Conservation (phyloP, 106 monocot species). For the Xerophyta viscosa region DNA sequence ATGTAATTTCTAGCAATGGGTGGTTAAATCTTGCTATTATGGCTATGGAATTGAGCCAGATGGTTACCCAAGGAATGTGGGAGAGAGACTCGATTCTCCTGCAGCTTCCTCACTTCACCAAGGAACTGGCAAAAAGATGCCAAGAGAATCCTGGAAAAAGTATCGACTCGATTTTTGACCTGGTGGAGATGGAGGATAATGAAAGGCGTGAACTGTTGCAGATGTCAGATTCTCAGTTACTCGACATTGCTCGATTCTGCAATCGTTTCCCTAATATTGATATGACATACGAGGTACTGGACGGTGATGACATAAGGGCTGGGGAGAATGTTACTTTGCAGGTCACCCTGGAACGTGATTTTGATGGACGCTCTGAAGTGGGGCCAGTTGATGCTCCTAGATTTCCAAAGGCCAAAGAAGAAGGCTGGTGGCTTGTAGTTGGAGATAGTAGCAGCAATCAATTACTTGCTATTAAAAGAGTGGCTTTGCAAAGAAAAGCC, state of each 20-base stretch:
- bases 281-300: conserved; percentile 73
- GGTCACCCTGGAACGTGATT: conserved; percentile 84
- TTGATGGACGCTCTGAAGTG: conserved; percentile 55
- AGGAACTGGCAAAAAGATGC: conserved; percentile 80
- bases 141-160: conserved; percentile 58
- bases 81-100: conserved; percentile 76
- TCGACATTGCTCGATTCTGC: conserved; percentile 81
- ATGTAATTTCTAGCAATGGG: conserved; percentile 96
- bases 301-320: conserved; percentile 46
- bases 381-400: conserved; percentile 71
- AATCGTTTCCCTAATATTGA: conserved; percentile 95
- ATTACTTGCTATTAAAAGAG: conserved; percentile 86
- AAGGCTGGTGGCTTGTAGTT: conserved; percentile 99
- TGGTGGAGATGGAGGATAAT: conserved; percentile 87
- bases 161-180: conserved; percentile 77
- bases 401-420: conserved; percentile 83
- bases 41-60: conserved; percentile 93
- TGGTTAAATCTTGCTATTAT: conserved; percentile 70
- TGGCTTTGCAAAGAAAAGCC: conserved; percentile 58
- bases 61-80: conserved; percentile 99
- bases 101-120: conserved; percentile 89
- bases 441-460: conserved; percentile 72
- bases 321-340: conserved; percentile 71
- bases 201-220: conserved; percentile 80
- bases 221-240: conserved; percentile 75